Evolutionary conservation across 495 filamentous ascomycete species (phyloP).

Genomic region (Friedmanniomyces simplex): DNA sequence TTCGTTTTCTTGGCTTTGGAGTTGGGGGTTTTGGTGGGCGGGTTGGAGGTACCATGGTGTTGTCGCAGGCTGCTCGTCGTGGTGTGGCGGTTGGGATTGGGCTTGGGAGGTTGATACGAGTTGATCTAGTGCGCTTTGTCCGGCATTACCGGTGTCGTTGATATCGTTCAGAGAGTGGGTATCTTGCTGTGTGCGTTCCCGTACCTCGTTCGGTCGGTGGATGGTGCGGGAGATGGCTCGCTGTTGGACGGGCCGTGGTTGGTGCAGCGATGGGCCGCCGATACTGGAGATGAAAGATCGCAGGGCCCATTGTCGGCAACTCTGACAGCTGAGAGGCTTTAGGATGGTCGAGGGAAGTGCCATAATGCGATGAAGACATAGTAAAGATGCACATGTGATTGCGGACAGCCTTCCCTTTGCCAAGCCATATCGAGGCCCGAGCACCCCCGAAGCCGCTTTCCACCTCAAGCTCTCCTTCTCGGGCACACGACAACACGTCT

Average conservation of each 20-base stretch:
- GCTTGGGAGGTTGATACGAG: background rate
- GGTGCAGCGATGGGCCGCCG: background rate
- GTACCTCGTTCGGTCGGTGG: background rate
- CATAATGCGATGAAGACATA: background rate
- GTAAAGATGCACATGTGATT: background rate
- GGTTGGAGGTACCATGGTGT: constrained; percentile 78
- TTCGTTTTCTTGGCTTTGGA: constrained; percentile 33
- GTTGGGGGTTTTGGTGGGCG: constrained; percentile 39
- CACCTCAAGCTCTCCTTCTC: background rate
- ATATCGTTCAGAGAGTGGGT: constrained; percentile 8
- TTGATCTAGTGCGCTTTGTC: background rate
- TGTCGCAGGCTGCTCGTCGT: background rate
- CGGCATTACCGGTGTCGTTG: background rate
- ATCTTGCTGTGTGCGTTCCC: constrained; percentile 7
- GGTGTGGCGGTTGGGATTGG: background rate
- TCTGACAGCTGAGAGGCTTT: background rate
- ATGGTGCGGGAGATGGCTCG: constrained; percentile 1
- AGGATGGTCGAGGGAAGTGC: background rate
- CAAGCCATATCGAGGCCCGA: background rate
- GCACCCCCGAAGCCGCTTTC: background rate
- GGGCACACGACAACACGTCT: background rate
- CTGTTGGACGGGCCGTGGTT: background rate
- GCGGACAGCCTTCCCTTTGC: background rate
- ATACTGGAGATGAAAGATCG: constrained; percentile 17
- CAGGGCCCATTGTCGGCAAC: constrained; percentile 11